These are phyloP conservation scores for Thelonectria discophora DNA, from an alignment of 2,329 filamentous ascomycete genomes.

Conservation along the genomic window DNA sequence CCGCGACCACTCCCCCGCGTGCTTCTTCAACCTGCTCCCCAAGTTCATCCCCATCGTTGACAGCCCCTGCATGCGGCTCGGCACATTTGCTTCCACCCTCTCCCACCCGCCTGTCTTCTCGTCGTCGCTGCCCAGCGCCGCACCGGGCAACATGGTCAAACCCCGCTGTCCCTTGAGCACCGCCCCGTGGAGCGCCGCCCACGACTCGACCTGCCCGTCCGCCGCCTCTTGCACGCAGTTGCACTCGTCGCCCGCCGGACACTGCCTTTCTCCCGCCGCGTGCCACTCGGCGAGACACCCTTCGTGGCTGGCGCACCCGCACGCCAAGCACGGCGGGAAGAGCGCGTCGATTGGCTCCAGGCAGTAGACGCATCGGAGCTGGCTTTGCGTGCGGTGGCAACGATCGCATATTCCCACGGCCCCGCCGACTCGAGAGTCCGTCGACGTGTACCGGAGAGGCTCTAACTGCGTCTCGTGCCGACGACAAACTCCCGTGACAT, in stretches of 20 bases:
- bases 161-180: conserved; percentile 47
- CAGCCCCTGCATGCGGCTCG: conserved; percentile 37
- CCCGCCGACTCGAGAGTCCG: conserved; percentile 52
- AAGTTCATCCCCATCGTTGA: conserved; percentile 57
- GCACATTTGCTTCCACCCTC: conserved; percentile 38
- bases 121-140: conserved; percentile 44
- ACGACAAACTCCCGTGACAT: conserved; percentile 70
- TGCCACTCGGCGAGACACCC: conserved; percentile 68
- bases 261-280: conserved; percentile 62
- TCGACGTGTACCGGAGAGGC: conserved; percentile 60
- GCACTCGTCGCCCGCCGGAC: conserved; percentile 72
- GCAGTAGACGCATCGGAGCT: conserved; percentile 70
- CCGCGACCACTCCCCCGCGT: conserved; percentile 57
- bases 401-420: conserved; percentile 60
- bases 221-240: conserved; percentile 66
- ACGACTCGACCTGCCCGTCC: conserved; percentile 67
- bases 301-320: conserved; percentile 70
- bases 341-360: conserved; percentile 67
- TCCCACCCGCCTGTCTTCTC: conserved; percentile 44
- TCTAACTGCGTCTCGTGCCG: conserved; percentile 70
- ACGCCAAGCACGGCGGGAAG: conserved; percentile 69
- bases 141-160: conserved; percentile 40
- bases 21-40: conserved; percentile 58
- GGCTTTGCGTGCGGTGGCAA: conserved; percentile 64
- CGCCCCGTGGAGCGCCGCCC: conserved; percentile 58